A percentile compares a stretch with the other conserved stretches of the same genome.
phyloP scores from a whole-genome alignment of 768 basidiomycete genomes.

The Agaricus blazei region DNA sequence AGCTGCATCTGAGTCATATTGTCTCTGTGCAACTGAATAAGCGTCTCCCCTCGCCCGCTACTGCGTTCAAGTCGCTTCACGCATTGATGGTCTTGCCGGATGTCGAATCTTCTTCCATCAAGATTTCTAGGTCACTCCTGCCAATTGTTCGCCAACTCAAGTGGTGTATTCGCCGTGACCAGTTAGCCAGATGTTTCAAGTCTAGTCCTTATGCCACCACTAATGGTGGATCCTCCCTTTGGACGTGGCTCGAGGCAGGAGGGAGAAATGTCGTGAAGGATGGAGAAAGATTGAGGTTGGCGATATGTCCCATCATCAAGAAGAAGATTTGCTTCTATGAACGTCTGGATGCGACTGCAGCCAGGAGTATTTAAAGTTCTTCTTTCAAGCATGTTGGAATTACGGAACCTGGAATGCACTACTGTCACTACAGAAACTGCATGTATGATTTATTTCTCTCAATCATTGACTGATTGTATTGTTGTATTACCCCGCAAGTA shows the following conservation, averaged over 20 bases:
- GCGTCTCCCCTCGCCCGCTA: constrained; percentile 20
- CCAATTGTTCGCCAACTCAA: constrained; percentile 64
- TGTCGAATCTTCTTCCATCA: constrained; percentile 51
- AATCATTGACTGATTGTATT: neutral
- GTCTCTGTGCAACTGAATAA: constrained; percentile 51
- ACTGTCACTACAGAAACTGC: neutral
- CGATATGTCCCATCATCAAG: constrained; percentile 60
- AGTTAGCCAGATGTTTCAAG: constrained; percentile 53
- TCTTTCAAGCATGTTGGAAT: no score
- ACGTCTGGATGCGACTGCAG: constrained; percentile 17
- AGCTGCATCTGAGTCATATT: constrained; percentile 45
- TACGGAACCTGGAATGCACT: neutral
- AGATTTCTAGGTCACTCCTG: constrained; percentile 55
- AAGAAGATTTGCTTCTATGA: constrained; percentile 61
- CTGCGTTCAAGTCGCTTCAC: constrained; percentile 2
- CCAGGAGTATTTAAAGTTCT: neutral
- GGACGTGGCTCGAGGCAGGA: constrained; percentile 52
- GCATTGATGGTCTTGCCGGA: constrained; percentile 40
- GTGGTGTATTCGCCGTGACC: constrained; percentile 65
- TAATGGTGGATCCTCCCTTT: constrained; percentile 31
- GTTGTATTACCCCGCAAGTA: neutral
- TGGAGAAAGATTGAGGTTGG: constrained; percentile 60
- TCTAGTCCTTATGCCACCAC: constrained; percentile 27
- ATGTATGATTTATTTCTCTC: neutral
- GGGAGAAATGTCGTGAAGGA: constrained; percentile 50